These are phyloP conservation scores for Fusarium sp. DNA, from an alignment of 2,329 filamentous ascomycete species.

Conservation along the genomic window DNA sequence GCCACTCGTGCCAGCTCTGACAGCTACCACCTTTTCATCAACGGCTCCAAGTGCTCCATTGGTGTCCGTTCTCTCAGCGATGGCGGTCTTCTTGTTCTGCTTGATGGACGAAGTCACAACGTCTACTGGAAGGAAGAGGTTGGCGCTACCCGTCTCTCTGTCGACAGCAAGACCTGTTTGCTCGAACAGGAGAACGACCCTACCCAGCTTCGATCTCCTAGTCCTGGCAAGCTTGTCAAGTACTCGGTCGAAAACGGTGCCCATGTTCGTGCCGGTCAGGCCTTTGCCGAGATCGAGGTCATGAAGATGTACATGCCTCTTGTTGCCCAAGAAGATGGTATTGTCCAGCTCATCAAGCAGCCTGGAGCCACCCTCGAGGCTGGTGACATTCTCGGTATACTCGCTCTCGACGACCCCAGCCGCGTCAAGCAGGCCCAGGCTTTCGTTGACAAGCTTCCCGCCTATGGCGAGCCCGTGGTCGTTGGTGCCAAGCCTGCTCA, in stretches of 20 bases:
- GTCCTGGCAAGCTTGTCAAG: slow-evolving; percentile 97
- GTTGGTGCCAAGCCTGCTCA: slow-evolving; percentile 92
- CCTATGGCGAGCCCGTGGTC: slow-evolving; percentile 85
- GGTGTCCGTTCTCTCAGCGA: slow-evolving; percentile 93
- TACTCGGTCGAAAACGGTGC: slow-evolving; percentile 95
- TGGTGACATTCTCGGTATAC: slow-evolving; percentile 97
- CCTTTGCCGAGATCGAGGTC: slow-evolving; percentile 97
- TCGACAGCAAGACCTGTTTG: slow-evolving; percentile 97
- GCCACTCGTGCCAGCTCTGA: slow-evolving; percentile 90
- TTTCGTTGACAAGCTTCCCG: slow-evolving; percentile 89
- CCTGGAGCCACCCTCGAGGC: slow-evolving; percentile 97
- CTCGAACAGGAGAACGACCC: slow-evolving; percentile 99
- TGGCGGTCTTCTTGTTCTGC: slow-evolving; percentile 88
- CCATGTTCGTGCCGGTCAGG: slow-evolving; percentile 89
- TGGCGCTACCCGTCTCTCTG: slow-evolving; percentile 91
- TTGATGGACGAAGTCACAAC: slow-evolving; percentile 94
- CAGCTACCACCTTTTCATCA: slow-evolving; percentile 98
- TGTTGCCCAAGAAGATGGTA: slow-evolving; percentile 91
- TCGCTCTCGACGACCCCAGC: slow-evolving; percentile 92
- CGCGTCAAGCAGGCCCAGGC: slow-evolving; percentile 96
- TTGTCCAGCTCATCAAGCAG: slow-evolving; percentile 98
- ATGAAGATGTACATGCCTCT: slow-evolving; percentile 99
- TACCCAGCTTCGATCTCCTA: slow-evolving; percentile 93
- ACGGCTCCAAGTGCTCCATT: slow-evolving; percentile 94
- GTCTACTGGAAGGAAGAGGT: slow-evolving; percentile 99